Base-by-base conservation (phyloP, 768 basidiomycete species). In the Pseudohyphozyma bogoriensis region DNA sequence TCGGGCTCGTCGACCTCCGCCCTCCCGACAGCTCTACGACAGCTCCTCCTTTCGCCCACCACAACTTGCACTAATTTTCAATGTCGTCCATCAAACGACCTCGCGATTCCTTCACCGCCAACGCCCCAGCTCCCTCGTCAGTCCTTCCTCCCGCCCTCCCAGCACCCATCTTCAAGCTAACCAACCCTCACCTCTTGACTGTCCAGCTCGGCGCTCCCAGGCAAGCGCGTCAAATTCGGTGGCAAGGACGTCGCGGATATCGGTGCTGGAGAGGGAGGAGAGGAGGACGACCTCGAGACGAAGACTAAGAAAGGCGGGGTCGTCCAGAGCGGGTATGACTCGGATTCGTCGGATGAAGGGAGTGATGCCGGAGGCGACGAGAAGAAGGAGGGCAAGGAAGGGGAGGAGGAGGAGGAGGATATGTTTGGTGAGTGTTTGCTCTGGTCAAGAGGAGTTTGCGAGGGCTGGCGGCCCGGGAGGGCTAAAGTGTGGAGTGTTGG, bases 341-440 rank as follows among this genome's bases (percentile, higher is more conserved):
- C 53, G 35, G 66, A 67, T 49, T 64, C 62, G 32, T 36, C 46
- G 28, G 66, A 67, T 29, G 62, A 55, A 29, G 62, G 62, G 3
- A 60, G 60, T 20, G 63, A 59, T 7, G 58, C 54, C 1, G 63
- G 63, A 7, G 62, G 62, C 15, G 1, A 45, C 18, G 36, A 40
- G 65, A 61, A 10, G 28, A 58, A 28, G 42, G 33, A n/a, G 39
- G 57, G 11, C 35, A 45, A 8, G 58, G 54, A 12, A 6, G 18
- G 40, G 28, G 33, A 81, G 35, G 76, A 72, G 52, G 74, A 71
- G 1, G 77, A 77, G 46, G 71, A 72, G 22, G 72, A 73, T 56
- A 73, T 72, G 71, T 72, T 72, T 49, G 66, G 64, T 81, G 77
- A 22, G n/a, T n/a, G n/a, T n/a, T n/a, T n/a, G n/a, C n/a, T n/a